phyloP scores from a whole-genome alignment of 306 rosid genomes.

The Prosopis cineraria region DNA sequence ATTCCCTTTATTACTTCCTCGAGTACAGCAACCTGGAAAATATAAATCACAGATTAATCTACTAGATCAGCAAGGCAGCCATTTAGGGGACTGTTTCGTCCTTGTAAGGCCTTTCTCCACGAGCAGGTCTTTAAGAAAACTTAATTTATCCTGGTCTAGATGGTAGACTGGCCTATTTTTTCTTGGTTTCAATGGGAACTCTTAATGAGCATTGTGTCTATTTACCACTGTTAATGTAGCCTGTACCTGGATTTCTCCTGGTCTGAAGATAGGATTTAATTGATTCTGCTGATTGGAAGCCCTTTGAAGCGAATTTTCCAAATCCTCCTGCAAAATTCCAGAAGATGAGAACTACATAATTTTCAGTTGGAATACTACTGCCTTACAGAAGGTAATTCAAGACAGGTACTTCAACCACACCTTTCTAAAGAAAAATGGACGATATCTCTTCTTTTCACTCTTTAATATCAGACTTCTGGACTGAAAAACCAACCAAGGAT shows the following conservation, averaged over 20 bases:
- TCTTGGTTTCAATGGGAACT: background rate
- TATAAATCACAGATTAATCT: slow-evolving; percentile 18
- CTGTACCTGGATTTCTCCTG: slow-evolving; percentile 82
- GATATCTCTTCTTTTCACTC: slow-evolving; percentile 82
- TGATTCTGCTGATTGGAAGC: slow-evolving; percentile 72
- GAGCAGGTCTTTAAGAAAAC: background rate
- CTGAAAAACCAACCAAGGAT: slow-evolving; percentile 50
- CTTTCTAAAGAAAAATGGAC: slow-evolving; percentile 93
- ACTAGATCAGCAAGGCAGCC: slow-evolving; percentile 13
- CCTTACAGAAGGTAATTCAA: slow-evolving; percentile 23
- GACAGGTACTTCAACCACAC: slow-evolving; percentile 44
- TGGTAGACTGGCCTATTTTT: background rate
- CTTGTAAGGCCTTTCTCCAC: background rate
- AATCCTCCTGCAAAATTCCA: slow-evolving; percentile 69
- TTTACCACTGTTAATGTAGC: slow-evolving; percentile 1
- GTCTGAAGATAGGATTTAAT: slow-evolving; percentile 61
- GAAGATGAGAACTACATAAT: slow-evolving; percentile 24
- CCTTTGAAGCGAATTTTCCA: slow-evolving; percentile 65
- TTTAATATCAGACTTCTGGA: slow-evolving; percentile 78
- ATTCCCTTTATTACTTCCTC: slow-evolving; percentile 89
- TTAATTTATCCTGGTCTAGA: background rate
- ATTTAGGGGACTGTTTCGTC: slow-evolving; percentile 19
- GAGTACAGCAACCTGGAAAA: slow-evolving; percentile 74
- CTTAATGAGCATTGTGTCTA: background rate
- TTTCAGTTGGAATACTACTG: slow-evolving; percentile 22